phyloP scores from a whole-genome alignment of 495 filamentous ascomycete genomes.

The Penicillium turbatum region DNA sequence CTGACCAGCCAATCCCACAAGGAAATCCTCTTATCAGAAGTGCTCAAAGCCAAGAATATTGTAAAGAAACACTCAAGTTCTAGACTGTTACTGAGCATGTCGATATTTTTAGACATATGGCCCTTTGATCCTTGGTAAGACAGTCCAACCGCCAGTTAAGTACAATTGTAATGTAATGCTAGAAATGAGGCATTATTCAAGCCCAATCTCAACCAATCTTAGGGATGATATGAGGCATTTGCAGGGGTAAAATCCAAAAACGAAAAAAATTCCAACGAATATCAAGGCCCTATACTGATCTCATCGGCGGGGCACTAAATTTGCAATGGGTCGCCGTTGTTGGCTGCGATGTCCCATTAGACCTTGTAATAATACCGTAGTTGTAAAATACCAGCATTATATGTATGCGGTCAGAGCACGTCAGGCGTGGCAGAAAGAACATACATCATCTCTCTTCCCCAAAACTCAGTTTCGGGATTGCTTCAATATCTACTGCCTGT shows the following conservation, averaged over 20 bases:
- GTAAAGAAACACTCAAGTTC: not conserved
- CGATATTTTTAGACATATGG: not conserved
- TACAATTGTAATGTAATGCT: not conserved
- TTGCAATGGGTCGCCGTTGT: not conserved
- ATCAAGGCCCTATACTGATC: conserved; percentile 1
- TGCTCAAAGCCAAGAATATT: not conserved
- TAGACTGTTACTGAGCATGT: not conserved
- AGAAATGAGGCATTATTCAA: not conserved
- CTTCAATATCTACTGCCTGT: conserved; percentile 23
- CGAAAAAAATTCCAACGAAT: not conserved
- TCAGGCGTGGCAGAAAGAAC: conserved; percentile 44
- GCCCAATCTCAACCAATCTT: not conserved
- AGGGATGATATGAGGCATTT: not conserved
- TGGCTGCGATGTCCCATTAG: not conserved
- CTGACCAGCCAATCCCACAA: conserved; percentile 8
- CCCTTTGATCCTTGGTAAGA: not conserved
- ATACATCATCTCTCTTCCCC: conserved; percentile 37
- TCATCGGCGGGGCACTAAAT: not conserved
- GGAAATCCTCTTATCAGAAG: conserved; percentile 21
- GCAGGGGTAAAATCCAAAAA: not conserved
- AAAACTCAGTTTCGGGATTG: conserved; percentile 17
- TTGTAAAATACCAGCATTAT: conserved; percentile 2
- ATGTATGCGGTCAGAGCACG: conserved; percentile 40
- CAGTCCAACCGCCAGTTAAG: not conserved
- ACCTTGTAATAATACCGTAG: conserved; percentile 16